Base-by-base conservation (phyloP, 2,329 filamentous ascomycete species). In the Lojkania enalia region DNA sequence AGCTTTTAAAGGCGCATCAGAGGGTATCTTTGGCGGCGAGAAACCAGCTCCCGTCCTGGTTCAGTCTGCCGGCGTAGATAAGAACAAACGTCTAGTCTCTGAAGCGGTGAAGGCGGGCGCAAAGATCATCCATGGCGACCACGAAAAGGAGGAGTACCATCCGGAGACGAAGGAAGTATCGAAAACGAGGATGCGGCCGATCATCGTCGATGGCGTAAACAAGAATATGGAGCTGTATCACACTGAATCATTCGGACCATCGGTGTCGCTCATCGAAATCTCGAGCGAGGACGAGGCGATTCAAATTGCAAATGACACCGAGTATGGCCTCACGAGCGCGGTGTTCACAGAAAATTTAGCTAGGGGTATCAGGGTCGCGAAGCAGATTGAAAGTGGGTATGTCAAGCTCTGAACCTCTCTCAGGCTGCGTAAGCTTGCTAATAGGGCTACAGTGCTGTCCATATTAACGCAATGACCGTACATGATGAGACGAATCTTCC, bases 161-260 rank as follows among this genome's bases (percentile, higher is more conserved):
- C 64, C 65, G 1, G 65, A 71, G 29, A 67, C 61, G 6, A 60
- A 64, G 27, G 75, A 78, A 57, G 68, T 70, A 3, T 69, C 71
- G 30, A 53, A 60, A 32, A 73, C 73, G 14, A 63, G 71, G 29
- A 74, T 89, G 74, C 77, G 80, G 1, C 86, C 87, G 3, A 72
- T 88, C 43, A 79, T 92, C 43, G 71, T 95, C 0, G 80, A 81
- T 20, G 80, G 79, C 46, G 83, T 91, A 13, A 85, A 72, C 20
- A 77, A 80, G 51, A 78, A 80, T 0, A 94, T 92, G 88, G 84
- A 88, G 44, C 71, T 95, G 13, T 92, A 86, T 69, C 72, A 80
- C 54, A 84, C 79, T 1, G 89, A 95, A 70, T 86, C 82, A 1
- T 95, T 95, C 58, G 89, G 87, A 0, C 88, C 90, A 0, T 83